Evolutionary conservation across 768 basidiomycete species (phyloP), one percentile per base, ranked within the genome.

Genomic region (Naematelia aurantialba): DNA sequence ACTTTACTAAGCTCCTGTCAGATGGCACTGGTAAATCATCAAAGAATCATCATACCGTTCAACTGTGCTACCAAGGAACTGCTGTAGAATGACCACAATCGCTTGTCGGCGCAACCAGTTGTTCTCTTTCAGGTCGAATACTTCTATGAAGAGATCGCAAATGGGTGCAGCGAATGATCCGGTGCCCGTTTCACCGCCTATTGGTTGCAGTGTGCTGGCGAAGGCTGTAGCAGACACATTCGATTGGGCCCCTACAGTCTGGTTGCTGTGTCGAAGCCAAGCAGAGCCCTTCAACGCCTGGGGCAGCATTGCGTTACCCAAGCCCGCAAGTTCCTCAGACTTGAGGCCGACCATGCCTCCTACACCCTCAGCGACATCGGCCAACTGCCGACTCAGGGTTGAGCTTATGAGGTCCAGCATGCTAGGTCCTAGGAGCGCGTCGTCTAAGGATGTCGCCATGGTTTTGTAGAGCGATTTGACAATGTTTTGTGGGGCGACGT

Each of bases 21-120:
- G 17, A 47, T 5, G 31, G n/a, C 21, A 44, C 17, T n/a, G 3
- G 44, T 48, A 0, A 22, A 26, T 0, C 19, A 4, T 25, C 13
- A 24, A 52, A 25, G 8, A 34, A 4, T 8, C 27, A 0, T 75
- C 83, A 68, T 54, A 94, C 94, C 91, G 81, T 77, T 99, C 96
- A 67, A 98, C 91, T 0, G 96, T 97, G 13, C 89, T 89, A 11
- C 93, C 94, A 2, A 99, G 81, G 2, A 98, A 86, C 72, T 98
- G 94, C 73, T 98, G 96, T 52, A 98, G 79, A 59, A 98, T 92
- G 52, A 98, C 90, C 13, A 98, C 89, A 66, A 96, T 91, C 1
- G 96, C 93, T 74, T 98, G 96, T 19, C 90, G 81, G 53, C 94
- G 82, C 25, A 98, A 80, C 96, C 96, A 99, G 67, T 94, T 96